Base-by-base conservation (phyloP, 163 green algal genomes). In the Volvox carteri region DNA sequence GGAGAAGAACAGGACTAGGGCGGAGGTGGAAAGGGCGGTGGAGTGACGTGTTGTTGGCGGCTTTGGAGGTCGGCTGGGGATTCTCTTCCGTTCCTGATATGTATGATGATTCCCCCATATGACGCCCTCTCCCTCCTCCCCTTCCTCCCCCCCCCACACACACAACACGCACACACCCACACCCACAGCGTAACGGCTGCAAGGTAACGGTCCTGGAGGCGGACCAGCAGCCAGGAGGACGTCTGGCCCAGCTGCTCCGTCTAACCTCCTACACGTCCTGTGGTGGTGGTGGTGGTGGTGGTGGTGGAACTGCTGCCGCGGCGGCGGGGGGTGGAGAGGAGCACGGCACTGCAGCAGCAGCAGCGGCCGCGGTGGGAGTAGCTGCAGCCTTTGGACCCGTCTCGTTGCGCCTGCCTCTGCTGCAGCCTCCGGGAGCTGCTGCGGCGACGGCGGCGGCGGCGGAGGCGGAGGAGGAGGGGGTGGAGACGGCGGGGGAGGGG, bases 141-240 rank as follows among this genome's bases (percentile, higher is more conserved):
- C 12, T 14, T 11, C 48, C 14, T 58, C 48, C 12, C 12, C 48
- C 12, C 48, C 48, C 12, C 48, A 23, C 48, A 11, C 48, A 11
- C 12, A 14, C 48, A 11, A 58, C 48, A 58, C 48, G 14, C 48
- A 58, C 14, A 58, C 48, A 58, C 12, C 48, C 48, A 11, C 48
- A 11, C 14, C 54, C 58, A 30, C 81, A 74, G 67, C 65, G 81
- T 33, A 87, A 87, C 14, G 81, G 81, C 7, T n/a, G 75, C 35
- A 54, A 72, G 35, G 81, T 87, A 46, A 80, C 81, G 8, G 46
- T 87, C 11, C 67, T 87, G 9, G 81, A 87, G 62, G 81, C 81
- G 19, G 25, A 62, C 2, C 7, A 87, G 33, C 67, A 23, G 3
- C 1, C 60, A 12, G 81, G 81, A 33, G 81, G 81, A 44, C 65